Base-by-base conservation (phyloP, 495 filamentous ascomycete species). In the Daldinia concentrica region DNA sequence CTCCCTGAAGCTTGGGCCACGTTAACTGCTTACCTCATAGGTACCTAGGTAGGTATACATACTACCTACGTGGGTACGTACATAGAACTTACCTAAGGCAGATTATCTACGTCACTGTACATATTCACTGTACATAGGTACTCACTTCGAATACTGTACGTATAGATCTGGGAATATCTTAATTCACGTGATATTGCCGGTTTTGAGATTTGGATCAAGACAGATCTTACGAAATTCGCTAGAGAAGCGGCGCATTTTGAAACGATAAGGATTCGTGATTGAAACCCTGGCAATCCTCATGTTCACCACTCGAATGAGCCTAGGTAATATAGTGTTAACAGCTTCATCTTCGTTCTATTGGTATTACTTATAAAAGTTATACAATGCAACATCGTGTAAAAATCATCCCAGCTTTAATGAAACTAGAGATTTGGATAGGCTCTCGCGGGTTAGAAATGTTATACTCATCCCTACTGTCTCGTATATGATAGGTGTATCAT, bases 1-100 rank as follows among this genome's bases (percentile, higher is more conserved):
- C 11, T 34, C 30, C 27, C 14, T 8, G 56, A 41, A 70, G 67
- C 67, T 65, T 65, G 48, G 62, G 30, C 60, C 63, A 66, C 41
- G 3, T 36, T 32, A 24, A 37, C 41, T 48, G 41, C 41, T 48
- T 22, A 48, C n/a, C 41, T 22, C 15, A 48, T 22, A 17, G 6
- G n/a, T 14, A 41, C 26, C 26, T 27, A n/a, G n/a, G n/a, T n/a
- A n/a, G n/a, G n/a, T n/a, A n/a, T n/a, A n/a, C n/a, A 29, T 6
- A 29, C 27, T 43, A 17, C 14, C n/a, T n/a, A n/a, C n/a, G n/a
- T n/a, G n/a, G n/a, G n/a, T n/a, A n/a, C n/a, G 11, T 17, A 19
- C 7, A 0, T 19, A 17, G 15, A 2, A 17, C 6, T 17, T 48
- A 48, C n/a, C 6, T 36, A 36, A 36, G 34, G 11, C 3, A 36